These are phyloP conservation scores for Fomitopsis pinicola DNA, from an alignment of 1,284 basidiomycete species.

Conservation along the genomic window DNA sequence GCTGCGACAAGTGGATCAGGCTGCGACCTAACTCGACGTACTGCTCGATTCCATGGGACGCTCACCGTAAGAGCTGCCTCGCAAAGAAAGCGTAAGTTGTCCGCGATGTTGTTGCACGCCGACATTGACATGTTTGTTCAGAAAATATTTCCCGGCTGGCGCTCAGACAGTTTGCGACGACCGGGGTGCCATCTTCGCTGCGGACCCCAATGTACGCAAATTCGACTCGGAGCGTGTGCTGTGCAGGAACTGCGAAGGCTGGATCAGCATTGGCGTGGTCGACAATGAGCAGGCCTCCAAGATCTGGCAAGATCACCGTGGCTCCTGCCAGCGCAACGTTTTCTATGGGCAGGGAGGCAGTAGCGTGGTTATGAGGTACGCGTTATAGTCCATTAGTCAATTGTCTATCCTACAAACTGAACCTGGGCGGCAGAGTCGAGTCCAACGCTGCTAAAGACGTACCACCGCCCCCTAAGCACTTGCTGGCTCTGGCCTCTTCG, in stretches of 20 bases:
- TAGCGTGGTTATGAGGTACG: neutral
- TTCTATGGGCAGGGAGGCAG: neutral
- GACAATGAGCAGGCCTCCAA: slow-evolving; percentile 24
- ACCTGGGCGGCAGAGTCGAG: slow-evolving; percentile 3
- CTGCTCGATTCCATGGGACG: slow-evolving; percentile 82
- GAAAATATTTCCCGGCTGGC: slow-evolving; percentile 12
- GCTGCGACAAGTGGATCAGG: slow-evolving; percentile 79
- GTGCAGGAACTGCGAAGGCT: slow-evolving; percentile 63
- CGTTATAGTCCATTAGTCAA: too few species aligned
- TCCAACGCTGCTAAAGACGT: slow-evolving; percentile 25
- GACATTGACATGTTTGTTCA: slow-evolving; percentile 3
- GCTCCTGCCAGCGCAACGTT: slow-evolving; percentile 21
- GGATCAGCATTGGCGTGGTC: slow-evolving; percentile 43
- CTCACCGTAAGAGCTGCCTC: slow-evolving; percentile 70
- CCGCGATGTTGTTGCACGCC: neutral
- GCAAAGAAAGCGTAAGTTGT: slow-evolving; percentile 60
- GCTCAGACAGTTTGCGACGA: slow-evolving; percentile 38
- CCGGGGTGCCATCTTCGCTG: slow-evolving; percentile 49
- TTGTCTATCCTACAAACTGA: neutral
- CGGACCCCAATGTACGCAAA: slow-evolving; percentile 64
- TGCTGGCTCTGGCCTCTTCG: slow-evolving; percentile 30
- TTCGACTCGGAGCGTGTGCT: slow-evolving; percentile 67
- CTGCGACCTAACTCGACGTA: slow-evolving; percentile 77
- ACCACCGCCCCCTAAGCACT: slow-evolving; percentile 31
- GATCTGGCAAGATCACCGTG: slow-evolving; percentile 30